Conservation (phyloP, 352 stramenopile genomes). For the Phytophthora podocarpi region DNA sequence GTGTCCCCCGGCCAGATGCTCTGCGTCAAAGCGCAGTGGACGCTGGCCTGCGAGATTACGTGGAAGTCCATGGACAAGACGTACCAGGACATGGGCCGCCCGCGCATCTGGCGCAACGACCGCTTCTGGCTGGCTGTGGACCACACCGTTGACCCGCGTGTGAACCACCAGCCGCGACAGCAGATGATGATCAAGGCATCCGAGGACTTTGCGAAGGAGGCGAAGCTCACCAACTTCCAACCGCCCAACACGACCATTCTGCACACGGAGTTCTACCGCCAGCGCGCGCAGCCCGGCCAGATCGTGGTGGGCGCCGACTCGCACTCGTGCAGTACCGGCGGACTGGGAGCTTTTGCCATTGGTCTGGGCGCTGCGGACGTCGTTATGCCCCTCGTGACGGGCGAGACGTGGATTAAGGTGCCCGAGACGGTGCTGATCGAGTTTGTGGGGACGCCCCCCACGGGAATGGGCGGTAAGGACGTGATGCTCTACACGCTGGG, state of each 20-base stretch:
- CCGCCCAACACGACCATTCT: conserved; percentile 87
- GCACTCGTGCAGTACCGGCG: conserved; percentile 79
- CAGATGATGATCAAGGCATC: conserved; percentile 82
- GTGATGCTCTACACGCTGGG: conserved; percentile 82
- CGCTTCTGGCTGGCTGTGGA: conserved; percentile 86
- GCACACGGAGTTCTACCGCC: conserved; percentile 83
- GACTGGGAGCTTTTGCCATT: conserved; percentile 78
- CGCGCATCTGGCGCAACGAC: conserved; percentile 63
- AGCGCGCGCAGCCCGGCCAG: conserved; percentile 81
- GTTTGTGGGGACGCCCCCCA: conserved; percentile 66
- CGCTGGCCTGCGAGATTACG: conserved; percentile 78
- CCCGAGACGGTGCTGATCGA: conserved; percentile 81
- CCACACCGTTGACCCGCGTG: conserved; percentile 80
- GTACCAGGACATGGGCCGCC: conserved; percentile 75
- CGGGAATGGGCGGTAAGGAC: conserved; percentile 84
- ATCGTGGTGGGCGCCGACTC: conserved; percentile 84
- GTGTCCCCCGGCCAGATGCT: conserved; percentile 76
- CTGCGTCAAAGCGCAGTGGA: conserved; percentile 83
- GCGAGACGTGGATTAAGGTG: conserved; percentile 88
- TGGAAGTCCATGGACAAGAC: conserved; percentile 87
- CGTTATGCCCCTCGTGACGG: conserved; percentile 83
- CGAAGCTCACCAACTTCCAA: conserved; percentile 71
- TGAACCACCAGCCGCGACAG: conserved; percentile 82
- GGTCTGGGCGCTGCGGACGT: conserved; percentile 78
- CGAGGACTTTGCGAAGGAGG: conserved; percentile 65